Base-by-base conservation (phyloP, 441 rosid species). In the Populus hybrid region DNA sequence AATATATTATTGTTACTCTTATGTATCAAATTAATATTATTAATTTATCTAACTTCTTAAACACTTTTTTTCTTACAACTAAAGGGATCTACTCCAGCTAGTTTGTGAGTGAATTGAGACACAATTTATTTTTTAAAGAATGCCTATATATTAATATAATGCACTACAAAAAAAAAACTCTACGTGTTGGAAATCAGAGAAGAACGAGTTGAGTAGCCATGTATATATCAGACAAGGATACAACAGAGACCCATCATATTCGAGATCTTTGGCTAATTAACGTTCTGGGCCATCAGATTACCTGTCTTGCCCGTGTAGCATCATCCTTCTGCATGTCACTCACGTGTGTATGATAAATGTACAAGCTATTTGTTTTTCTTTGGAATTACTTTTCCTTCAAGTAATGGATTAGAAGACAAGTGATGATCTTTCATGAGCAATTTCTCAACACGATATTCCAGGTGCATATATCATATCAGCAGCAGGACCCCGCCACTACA, bases 321-420 rank as follows among this genome's bases (percentile, higher is more conserved):
- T n/a, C 38, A 35, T 35, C 1, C 61, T 21, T 28, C 6, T 66
- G 65, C 85, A 82, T 79, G 78, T 75, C 78, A 64, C 80, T 83
- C 87, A 67, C 84, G 84, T 82, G 89, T 82, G 42, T 67, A 38
- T 68, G 40, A 85, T 87, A 80, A 85, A 85, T 85, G 35, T 14
- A 18, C 36, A 34, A 35, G 21, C 10, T 24, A 38, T 46, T 21
- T 10, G 6, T 64, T 14, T 28, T 40, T 26, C 10, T 14, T 8
- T 12, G n/a, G 42, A 64, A 61, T 20, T 64, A 10, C 1, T 5
- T 32, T 72, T 59, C 28, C 66, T 21, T n/a, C 26, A 35, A 3
- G 11, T 10, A 57, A 24, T n/a, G 8, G 35, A 65, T 74, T 65
- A 32, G 34, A 32, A 23, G 63, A 74, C 12, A 64, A 64, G 11